phyloP scores from a whole-genome alignment of 1,284 basidiomycete species.

The Golubevia sp. region DNA sequence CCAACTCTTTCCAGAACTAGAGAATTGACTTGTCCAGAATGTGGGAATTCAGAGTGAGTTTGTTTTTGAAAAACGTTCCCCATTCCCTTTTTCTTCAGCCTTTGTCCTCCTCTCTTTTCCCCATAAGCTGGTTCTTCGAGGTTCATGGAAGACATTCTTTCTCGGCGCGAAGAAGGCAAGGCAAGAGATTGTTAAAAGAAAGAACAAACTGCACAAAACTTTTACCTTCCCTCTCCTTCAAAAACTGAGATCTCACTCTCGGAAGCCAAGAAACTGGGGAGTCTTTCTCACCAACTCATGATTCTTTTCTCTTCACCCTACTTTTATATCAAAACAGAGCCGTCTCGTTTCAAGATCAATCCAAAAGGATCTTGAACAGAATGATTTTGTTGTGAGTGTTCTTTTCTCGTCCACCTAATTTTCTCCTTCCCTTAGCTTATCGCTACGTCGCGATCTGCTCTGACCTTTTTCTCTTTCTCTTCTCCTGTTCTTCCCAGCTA shows the following conservation, averaged over 20 bases:
- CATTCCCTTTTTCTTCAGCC: not conserved
- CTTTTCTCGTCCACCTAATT: not conserved
- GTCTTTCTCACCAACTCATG: too few relatives aligned
- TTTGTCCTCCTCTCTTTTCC: not conserved
- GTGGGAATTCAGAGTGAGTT: constrained; percentile 39
- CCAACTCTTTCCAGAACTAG: constrained; percentile 49
- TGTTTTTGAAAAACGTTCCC: not conserved
- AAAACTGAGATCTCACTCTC: too few relatives aligned
- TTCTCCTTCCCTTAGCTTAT: not conserved
- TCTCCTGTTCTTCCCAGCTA: constrained; percentile 54
- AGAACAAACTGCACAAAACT: too few relatives aligned
- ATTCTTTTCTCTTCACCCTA: not conserved
- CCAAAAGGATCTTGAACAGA: constrained; percentile 51
- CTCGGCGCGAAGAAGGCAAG: too few relatives aligned
- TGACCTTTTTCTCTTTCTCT: not conserved
- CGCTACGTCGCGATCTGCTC: not conserved
- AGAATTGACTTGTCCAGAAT: constrained; percentile 48
- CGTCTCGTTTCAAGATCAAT: constrained; percentile 58
- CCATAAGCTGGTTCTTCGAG: not conserved
- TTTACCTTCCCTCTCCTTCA: too few relatives aligned
- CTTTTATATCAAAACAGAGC: constrained; percentile 10
- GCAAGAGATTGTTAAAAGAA: too few relatives aligned
- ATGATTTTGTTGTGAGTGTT: not conserved
- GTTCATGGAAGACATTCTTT: too few relatives aligned
- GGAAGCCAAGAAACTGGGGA: too few relatives aligned